Evolutionary conservation across 306 rosid genomes (phyloP), one percentile per base, ranked within the genome.

Genomic region (Bauhinia variegata): DNA sequence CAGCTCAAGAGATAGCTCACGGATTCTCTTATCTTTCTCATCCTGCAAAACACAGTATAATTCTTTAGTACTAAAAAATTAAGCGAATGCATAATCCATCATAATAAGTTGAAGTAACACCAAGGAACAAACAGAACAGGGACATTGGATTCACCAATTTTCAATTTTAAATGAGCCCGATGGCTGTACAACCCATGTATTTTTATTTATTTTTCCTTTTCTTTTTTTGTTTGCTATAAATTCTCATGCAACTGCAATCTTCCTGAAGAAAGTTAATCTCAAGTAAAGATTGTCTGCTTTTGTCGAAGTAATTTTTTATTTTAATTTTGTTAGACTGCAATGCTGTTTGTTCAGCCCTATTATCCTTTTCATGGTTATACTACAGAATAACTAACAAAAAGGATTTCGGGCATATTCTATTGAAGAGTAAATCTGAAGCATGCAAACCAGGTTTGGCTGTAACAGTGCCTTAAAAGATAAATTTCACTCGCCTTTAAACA

Each of bases 1-100:
- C 80, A 88, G 60, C 76, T 83, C 88, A 18, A 80, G 80, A 1
- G 91, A 81, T 37, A 88, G 68, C 59, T 83, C 91, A 13, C 85
- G 88, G 65, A 88, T 88, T 82, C 91, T 81, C 78, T 68, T 88
- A 54, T 88, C 87, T 74, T 88, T 88, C 83, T 85, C 87, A 33
- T 88, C 91, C 89, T 88, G 86, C 44, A 51, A 72, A 17, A 30
- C 28, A 7, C 6, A 36, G 2, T 36, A 2, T 8, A 36, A 36
- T 5, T 36, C 5, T 36, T 8, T 2, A 36, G 6, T 0, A 36
- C 18, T 53, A 13, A 59, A 42, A n/a, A 11, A 6, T 60, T 42
- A 37, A 46, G 53, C 41, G 15, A 42, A 63, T 11, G 47, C 63
- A 54, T 38, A 70, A 36, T 58, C 54, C 62, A 68, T 61, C 54